Evolutionary conservation across 345 rosid genomes (phyloP), one percentile per base, ranked within the genome.

Genomic region (Hevea brasiliensis): DNA sequence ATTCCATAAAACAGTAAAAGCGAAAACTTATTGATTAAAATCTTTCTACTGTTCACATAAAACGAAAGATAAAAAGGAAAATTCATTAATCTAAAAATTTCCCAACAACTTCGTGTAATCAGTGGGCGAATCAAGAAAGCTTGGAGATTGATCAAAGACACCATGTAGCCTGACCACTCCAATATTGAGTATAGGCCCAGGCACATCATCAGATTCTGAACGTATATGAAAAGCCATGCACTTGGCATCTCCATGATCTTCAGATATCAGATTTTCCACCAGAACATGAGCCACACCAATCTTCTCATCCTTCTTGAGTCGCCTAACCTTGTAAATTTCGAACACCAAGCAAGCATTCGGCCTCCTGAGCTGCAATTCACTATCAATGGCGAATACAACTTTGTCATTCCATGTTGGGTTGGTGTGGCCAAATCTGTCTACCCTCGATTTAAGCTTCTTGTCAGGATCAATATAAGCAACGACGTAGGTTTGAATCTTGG

Each of bases 331-430:
- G 23, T 44, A 42, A 5, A 64, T 64, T 45, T 44, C 53, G 13
- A 64, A 44, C 26, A 64, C n/a, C 9, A 24, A 1, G 17, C 53
- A 64, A 21, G 27, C 47, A 24, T 64, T 42, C 21, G 67, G 67
- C 29, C 67, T 40, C 7, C 17, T 64, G 18, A 14, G 29, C 67
- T 40, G 26, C 13, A 64, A 64, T 3, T 64, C 53, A 6, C 12
- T 23, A 14, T 64, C 50, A 0, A 63, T 12, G 9, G 42, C 12
- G 2, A 62, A 5, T 11, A 63, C 21, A 42, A 40, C 7, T 29
- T 40, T 62, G 24, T 62, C 47, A 11, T 62, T 62, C 67, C 67
- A 63, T 18, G 50, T 63, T n/a, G 50, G 67, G 32, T n/a, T 42
- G 4, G 20, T 64, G 29, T 42, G 11, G 4, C 67, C 67, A 2